These are phyloP conservation scores for Fusarium veterinarium DNA, from an alignment of 2,329 filamentous ascomycete species.

Conservation along the genomic window DNA sequence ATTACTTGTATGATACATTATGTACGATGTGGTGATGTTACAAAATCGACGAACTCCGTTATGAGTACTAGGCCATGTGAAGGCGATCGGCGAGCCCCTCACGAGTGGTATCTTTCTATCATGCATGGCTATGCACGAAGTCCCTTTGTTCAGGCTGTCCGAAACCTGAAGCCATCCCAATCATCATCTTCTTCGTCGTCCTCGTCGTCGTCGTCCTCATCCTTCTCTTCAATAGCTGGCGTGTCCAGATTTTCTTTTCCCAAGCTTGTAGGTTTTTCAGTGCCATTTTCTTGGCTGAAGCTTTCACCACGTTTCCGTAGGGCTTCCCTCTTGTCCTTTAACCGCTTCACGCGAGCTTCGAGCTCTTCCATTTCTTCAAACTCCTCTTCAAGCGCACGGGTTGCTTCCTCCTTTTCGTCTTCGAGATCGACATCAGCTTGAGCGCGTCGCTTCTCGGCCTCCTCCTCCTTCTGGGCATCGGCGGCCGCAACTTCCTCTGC, in stretches of 20 bases:
- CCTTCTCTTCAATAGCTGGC: slow-evolving; percentile 52
- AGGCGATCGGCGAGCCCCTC: neutral
- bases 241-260: slow-evolving; percentile 48
- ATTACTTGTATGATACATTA: slow-evolving; percentile 44
- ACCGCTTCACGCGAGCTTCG: slow-evolving; percentile 74
- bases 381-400: slow-evolving; percentile 77
- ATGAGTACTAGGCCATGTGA: neutral
- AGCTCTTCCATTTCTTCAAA: slow-evolving; percentile 86
- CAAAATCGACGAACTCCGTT: slow-evolving; percentile 26
- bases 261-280: slow-evolving; percentile 25
- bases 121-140: neutral
- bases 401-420: slow-evolving; percentile 81
- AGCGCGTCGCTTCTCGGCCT: slow-evolving; percentile 64
- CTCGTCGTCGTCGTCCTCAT: slow-evolving; percentile 62
- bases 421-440: slow-evolving; percentile 67
- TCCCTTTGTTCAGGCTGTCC: slow-evolving; percentile 23
- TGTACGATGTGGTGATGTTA: slow-evolving; percentile 42
- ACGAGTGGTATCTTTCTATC: neutral
- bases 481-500: slow-evolving; percentile 70
- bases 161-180: slow-evolving; percentile 70
- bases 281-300: slow-evolving; percentile 44
- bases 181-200: slow-evolving; percentile 64
- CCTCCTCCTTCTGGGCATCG: slow-evolving; percentile 61
- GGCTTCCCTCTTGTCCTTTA: slow-evolving; percentile 79
- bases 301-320: slow-evolving; percentile 59